Base-by-base conservation (phyloP, 805 yeast genomes). In the Candida insectorum region DNA sequence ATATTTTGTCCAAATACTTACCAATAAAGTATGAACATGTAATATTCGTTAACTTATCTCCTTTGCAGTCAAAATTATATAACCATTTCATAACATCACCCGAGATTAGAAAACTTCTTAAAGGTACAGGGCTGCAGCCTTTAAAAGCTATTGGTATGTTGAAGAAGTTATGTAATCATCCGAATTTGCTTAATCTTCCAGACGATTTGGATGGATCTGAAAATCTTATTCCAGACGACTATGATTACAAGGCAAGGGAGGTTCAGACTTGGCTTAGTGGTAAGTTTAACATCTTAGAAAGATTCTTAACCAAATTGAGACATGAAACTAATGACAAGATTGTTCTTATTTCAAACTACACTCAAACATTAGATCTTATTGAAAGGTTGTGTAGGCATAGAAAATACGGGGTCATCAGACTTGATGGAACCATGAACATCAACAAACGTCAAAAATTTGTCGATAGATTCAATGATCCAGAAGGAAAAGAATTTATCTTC, bases 1-100 rank as follows among this genome's bases (percentile, higher is more conserved):
- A 93, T 57, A 85, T 93, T 48, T 66, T 93, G 35, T 82, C 96
- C 19, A 91, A 93, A 58, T 93, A 93, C 52, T 69, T 93, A 39
- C 98, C 98, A 0, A 86, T 94, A 42, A 93, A 93, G 58, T 89
- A 88, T 54, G 98, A 93, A 56, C 95, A 93, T 58, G 97, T 93
- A 15, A 84, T 93, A n/a, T 93, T 91, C 56, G 88, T 93, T 40
- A 81, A 80, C 26, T 62, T 93, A 35, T 73, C 91, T 2, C 86
- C 85, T 0, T 71, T 89, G 60, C 98, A 93, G 58, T 61, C 66
- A 31, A 58, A 68, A 1, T 57, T 93, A 2, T 93, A 93, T 52
- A 65, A 74, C 33, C 81, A 81, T 44, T 85, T 85, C 47, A 73
- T 88, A 33, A 75, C 84, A 9, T 81, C 95, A 5, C 87, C 93